Evolutionary conservation across 495 filamentous ascomycete species (phyloP), one percentile per base, ranked within the genome.

Genomic region (Tuber umbilicatum): DNA sequence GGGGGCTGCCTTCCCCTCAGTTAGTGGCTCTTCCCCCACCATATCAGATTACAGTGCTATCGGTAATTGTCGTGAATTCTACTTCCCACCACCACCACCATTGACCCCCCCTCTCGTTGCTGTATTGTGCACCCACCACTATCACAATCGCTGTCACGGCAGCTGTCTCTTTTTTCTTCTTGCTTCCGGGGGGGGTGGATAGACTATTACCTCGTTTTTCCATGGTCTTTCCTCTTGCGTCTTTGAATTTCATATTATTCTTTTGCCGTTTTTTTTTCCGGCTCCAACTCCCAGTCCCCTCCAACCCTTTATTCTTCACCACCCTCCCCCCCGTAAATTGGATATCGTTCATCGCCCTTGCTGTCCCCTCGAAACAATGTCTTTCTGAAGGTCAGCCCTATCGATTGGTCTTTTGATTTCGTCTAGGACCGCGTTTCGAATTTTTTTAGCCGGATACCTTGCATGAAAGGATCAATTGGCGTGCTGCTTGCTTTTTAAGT

Each of bases 301-400:
- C 70, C 68, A 27, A 72, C 64, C 70, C 76, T 39, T 50, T 68
- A 69, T 75, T 67, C 41, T 39, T 42, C 50, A 77, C 50, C 71
- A 42, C 40, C 23, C 69, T 23, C 41, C 75, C 71, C 71, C 41
- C 69, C 69, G 75, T 70, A 75, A 64, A 71, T 69, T 71, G 77
- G 78, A 79, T 79, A 79, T 79, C 77, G 77, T 79, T 71, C 72
- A 40, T 79, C 77, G n/a, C 72, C 64, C 64, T 72, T 78, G 75
- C 72, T 79, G 72, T 76, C 73, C 68, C 78, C 76, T 74, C 78
- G 69, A 64, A 35, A 74, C 76, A 69, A 79, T 79, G 77, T 67
- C 76, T 72, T 55, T 72, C 69, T 78, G 68, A 79, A 72, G 69
- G 76, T 68, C 76, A 79, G 76, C 77, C 77, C 76, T 79, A 79